Evolutionary conservation across 495 filamentous ascomycete species (phyloP), one percentile per base, ranked within the genome.

Genomic region (Schizothecium vesticola): DNA sequence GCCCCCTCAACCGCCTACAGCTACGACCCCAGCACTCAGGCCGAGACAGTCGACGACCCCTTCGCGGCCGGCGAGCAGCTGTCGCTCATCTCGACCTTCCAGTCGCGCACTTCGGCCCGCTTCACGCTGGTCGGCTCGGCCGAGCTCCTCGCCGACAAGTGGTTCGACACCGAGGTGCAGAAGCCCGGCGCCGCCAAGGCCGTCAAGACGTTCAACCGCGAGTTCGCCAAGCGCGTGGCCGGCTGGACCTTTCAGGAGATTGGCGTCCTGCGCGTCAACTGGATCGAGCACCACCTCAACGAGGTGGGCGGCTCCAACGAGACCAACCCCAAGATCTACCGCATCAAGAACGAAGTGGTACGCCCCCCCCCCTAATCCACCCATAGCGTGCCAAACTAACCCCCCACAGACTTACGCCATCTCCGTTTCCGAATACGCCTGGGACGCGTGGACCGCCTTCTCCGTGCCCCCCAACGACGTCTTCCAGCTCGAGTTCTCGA

Each of bases 311-410:
- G 69, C 43, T 83, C 82, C 68, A 84, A 85, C 65, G 80, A 82
- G 63, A 83, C 83, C 55, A 97, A 97, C 80, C 94, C 95, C 28
- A 87, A 78, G 56, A 96, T 98, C 73, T 99, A 99, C 81, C 88
- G 95, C 63, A 89, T 99, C 75, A 98, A 98, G 86, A 97, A 95
- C 82, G 90, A 97, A 75, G 92, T 97, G 60, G 95, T 97, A 87
- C 73, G 91, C 90, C 62, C 56, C n/a, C 26, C 61, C 31, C 62
- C 13, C 7, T 13, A 68, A 25, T 5, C 13, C n/a, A 19, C 22
- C n/a, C 29, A 58, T 31, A 16, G 10, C 33, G 0, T 4, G 16
- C 56, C 22, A 29, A 23, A 43, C 67, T 70, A 63, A 56, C 67
- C 29, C 10, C 29, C 13, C 25, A 5, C 68, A 97, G 94, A 89